phyloP scores from a whole-genome alignment of 805 yeast genomes.

The Debaryomyces tyrocola region DNA sequence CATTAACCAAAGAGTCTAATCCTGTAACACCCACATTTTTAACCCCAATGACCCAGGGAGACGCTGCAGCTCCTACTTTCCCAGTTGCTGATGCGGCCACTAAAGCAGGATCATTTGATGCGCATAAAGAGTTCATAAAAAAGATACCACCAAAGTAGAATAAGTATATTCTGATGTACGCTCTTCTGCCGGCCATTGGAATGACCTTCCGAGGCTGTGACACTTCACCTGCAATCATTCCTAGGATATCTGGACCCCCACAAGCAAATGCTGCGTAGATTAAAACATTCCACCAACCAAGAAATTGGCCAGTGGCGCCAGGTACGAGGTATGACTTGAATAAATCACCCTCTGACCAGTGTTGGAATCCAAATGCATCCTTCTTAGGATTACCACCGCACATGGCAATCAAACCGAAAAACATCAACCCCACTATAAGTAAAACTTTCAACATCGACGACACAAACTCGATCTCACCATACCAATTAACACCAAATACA shows the following conservation, averaged over 20 bases:
- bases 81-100: slow-evolving; percentile 51
- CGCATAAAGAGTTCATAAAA: slow-evolving; percentile 66
- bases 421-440: slow-evolving; percentile 63
- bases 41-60: slow-evolving; percentile 85
- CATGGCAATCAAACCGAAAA: slow-evolving; percentile 62
- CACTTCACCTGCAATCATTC: slow-evolving; percentile 74
- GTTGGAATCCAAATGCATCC: slow-evolving; percentile 72
- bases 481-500: slow-evolving; percentile 50
- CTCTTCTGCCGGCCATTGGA: slow-evolving; percentile 69
- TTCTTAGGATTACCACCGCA: slow-evolving; percentile 78
- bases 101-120: slow-evolving; percentile 54
- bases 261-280: slow-evolving; percentile 70
- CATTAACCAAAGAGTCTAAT: slow-evolving; percentile 75
- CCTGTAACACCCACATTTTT: slow-evolving; percentile 63
- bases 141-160: slow-evolving; percentile 64
- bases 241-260: slow-evolving; percentile 69
- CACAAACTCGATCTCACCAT: slow-evolving; percentile 62
- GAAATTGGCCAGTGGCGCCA: slow-evolving; percentile 57
- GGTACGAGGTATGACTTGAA: slow-evolving; percentile 48
- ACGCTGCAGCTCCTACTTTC: slow-evolving; percentile 55
- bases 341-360: slow-evolving; percentile 71
- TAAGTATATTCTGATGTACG: slow-evolving; percentile 65
- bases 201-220: slow-evolving; percentile 62
- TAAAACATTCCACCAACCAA: slow-evolving; percentile 58
- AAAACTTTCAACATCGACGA: slow-evolving; percentile 63